A percentile compares a stretch with the other conserved stretches of the same genome.
Evolutionary conservation across 1,284 basidiomycete species (phyloP).

Genomic region (Sparassis latifolia): DNA sequence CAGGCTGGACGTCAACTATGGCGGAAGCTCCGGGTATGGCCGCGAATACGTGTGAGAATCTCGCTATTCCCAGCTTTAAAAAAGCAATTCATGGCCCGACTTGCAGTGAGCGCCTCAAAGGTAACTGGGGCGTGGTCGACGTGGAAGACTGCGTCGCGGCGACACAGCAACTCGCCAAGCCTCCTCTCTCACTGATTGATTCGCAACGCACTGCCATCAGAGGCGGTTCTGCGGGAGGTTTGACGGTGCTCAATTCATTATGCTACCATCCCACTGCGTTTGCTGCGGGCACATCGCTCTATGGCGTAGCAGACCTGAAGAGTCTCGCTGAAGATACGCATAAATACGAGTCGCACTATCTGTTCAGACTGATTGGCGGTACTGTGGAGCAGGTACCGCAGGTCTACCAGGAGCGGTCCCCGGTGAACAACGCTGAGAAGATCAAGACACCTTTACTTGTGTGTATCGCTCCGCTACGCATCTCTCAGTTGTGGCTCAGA

Average conservation of each 20-base stretch:
- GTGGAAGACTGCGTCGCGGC: slow-evolving; percentile 54
- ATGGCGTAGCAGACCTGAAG: slow-evolving; percentile 40
- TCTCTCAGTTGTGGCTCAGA: not conserved
- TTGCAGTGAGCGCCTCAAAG: slow-evolving; percentile 46
- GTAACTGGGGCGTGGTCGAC: slow-evolving; percentile 66
- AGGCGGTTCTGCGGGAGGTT: slow-evolving; percentile 47
- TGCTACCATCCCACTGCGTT: slow-evolving; percentile 26
- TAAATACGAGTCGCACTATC: slow-evolving; percentile 45
- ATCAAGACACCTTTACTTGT: slow-evolving; percentile 45
- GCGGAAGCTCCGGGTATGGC: slow-evolving; percentile 64
- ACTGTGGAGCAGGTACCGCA: slow-evolving; percentile 34
- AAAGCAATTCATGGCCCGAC: not conserved
- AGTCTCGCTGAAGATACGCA: slow-evolving; percentile 40
- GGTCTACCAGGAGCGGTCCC: slow-evolving; percentile 40
- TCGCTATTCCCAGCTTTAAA: not conserved
- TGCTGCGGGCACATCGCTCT: slow-evolving; percentile 35
- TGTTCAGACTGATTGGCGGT: slow-evolving; percentile 42
- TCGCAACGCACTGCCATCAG: slow-evolving; percentile 48
- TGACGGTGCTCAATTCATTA: slow-evolving; percentile 39
- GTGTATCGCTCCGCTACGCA: slow-evolving; percentile 10
- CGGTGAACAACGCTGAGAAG: slow-evolving; percentile 38
- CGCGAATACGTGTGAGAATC: slow-evolving; percentile 41
- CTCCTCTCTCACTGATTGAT: slow-evolving; percentile 44
- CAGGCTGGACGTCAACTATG: slow-evolving; percentile 66
- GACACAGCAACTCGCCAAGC: slow-evolving; percentile 38